These are phyloP conservation scores for Aspergillus sp. DNA, from an alignment of 2,329 filamentous ascomycete genomes.

Conservation along the genomic window DNA sequence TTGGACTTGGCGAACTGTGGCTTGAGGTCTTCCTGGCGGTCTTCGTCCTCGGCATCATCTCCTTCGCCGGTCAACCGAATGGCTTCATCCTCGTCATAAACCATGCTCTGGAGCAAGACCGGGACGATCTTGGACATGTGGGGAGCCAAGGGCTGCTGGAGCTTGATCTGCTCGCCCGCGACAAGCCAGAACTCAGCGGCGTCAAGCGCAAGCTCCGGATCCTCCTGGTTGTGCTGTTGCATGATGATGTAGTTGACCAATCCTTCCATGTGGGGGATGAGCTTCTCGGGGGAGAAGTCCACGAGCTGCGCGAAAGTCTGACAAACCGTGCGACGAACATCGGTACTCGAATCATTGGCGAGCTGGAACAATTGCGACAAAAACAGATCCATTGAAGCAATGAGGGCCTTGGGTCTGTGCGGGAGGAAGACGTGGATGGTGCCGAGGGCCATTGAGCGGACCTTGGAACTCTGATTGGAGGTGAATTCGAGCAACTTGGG, in stretches of 20 bases:
- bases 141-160: constrained; percentile 75
- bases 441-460: constrained; percentile 76
- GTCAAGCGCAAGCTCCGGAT: constrained; percentile 88
- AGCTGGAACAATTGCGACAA: constrained; percentile 81
- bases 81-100: constrained; percentile 94
- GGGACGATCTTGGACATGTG: constrained; percentile 85
- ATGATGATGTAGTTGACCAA: constrained; percentile 90
- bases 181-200: constrained; percentile 98
- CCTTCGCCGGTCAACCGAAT: constrained; percentile 78
- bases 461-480: constrained; percentile 70
- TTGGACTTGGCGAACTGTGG: constrained; percentile 81
- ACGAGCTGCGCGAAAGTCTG: constrained; percentile 90
- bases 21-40: constrained; percentile 86
- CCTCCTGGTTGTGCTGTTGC: constrained; percentile 78
- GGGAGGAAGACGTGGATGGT: constrained; percentile 92
- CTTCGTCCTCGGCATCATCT: constrained; percentile 88
- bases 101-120: constrained; percentile 89
- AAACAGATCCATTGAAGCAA: constrained; percentile 77
- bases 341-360: constrained; percentile 71
- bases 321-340: constrained; percentile 90
- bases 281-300: constrained; percentile 85
- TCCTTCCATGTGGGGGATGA: constrained; percentile 81
- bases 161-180: constrained; percentile 79
- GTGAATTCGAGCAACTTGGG: constrained; percentile 90
- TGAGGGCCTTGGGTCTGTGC: constrained; percentile 77